Evolutionary conservation across 169 alveolate species (phyloP), one percentile per base, ranked within the genome.

Genomic region (Toxoplasma gondii): DNA sequence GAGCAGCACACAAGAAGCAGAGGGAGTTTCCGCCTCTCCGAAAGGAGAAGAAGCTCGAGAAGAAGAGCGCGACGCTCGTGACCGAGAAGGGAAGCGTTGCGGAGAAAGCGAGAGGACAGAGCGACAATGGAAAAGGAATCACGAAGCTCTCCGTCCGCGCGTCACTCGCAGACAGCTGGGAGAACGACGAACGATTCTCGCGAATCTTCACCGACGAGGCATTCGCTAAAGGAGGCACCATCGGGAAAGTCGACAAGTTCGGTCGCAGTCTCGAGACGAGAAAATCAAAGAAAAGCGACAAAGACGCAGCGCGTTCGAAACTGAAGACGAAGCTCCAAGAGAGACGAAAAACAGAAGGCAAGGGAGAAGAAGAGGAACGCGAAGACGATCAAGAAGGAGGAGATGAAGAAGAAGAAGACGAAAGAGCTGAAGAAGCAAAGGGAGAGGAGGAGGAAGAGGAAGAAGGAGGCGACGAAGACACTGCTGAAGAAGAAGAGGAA

Each of bases 131-230:
- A 38, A 38, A 78, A 1, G 86, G 44, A 27, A 12, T 24, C 5
- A 31, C 22, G 44, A n/a, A 78, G 9, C n/a, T 17, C 45, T 78
- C 39, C 9, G 45, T 78, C 44, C 45, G 39, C 86, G 39, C 86
- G 29, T 78, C 86, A 2, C 49, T 78, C 12, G 39, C 86, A 19
- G 44, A 9, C 9, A 64, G 74, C 38, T 82, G 90, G 90, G 69
- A 38, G 67, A 43, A 38, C 9, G 90, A 82, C 29, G 90, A 82
- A 49, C 53, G 90, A 24, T 82, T 82, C 38, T 24, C 67, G 19
- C 4, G 90, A 67, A 38, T 82, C 41, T 82, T 82, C 64, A 82
- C 90, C 10, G 90, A 82, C 38, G 90, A 82, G 10, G 64, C 69
- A 10, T 82, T 82, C 41, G 90, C 90, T 36, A 49, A 12, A 1